A percentile compares a stretch with the other conserved stretches of the same genome.
These are phyloP conservation scores for Hypoxylon fragiforme DNA, from an alignment of 495 filamentous ascomycete genomes.

Conservation along the genomic window DNA sequence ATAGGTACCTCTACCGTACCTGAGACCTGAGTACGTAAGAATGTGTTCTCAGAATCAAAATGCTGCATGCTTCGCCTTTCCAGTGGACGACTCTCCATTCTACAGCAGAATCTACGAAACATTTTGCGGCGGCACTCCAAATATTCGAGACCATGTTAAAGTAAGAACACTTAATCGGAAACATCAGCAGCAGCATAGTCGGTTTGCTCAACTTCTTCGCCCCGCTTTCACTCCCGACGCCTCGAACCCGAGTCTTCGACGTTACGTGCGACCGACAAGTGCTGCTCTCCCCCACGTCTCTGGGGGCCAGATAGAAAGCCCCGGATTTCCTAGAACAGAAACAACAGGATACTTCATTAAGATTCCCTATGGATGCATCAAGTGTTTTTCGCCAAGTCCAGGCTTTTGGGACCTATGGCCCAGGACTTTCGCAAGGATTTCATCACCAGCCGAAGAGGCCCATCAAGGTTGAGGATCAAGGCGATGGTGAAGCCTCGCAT, in stretches of 20 bases:
- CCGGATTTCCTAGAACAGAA: constrained; percentile 2
- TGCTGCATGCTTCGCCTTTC: constrained; percentile 20
- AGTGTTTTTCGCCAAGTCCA: constrained; percentile 52
- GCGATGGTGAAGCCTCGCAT: constrained; percentile 51
- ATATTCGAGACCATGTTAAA: constrained; percentile 25
- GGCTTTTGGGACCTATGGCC: constrained; percentile 49
- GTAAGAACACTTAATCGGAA: constrained; percentile 12
- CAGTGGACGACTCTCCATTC: constrained; percentile 29
- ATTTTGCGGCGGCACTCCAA: constrained; percentile 21
- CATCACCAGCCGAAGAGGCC: constrained; percentile 29
- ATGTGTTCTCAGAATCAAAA: constrained; percentile 28
- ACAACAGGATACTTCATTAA: constrained; percentile 2
- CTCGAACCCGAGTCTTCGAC: constrained; percentile 16
- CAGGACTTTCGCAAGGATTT: constrained; percentile 41
- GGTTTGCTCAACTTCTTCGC: constrained; percentile 14
- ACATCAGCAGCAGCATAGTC: constrained; percentile 13
- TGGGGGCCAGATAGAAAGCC: constrained; percentile 21
- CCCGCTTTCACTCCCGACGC: constrained; percentile 30
- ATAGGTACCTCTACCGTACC: neutral
- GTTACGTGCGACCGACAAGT: constrained; percentile 26
- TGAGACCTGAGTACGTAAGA: constrained; percentile 17
- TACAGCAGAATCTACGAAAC: constrained; percentile 31
- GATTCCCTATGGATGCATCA: constrained; percentile 51
- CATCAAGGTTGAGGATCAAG: constrained; percentile 39
- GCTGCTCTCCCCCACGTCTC: constrained; percentile 22